Evolutionary conservation across 1,139 yeast genomes (phyloP), one percentile per base, ranked within the genome.

Genomic region (Candida sojae): DNA sequence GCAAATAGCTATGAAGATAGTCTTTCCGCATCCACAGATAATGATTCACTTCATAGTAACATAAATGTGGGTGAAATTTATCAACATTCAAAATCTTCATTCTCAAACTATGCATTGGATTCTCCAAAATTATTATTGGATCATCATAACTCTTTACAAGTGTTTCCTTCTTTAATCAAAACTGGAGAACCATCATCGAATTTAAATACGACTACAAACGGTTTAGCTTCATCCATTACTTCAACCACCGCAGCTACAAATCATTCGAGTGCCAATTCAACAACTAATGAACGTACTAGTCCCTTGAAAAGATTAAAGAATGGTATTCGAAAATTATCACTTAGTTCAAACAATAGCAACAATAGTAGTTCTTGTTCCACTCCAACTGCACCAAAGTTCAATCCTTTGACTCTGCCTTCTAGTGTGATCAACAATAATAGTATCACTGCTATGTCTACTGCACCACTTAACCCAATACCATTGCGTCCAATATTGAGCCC

Each of bases 271-370:
- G 9, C 45, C 2, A 32, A 47, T 30, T 55, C 57, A 35, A 42
- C 57, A 33, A 55, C 52, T 37, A 43, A 39, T 25, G 53, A 51
- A 40, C 48, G 47, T 25, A 43, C 51, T 1, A 45, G 49, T 39
- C 57, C 57, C 1, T 51, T 54, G 39, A 53, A 52, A 31, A 57
- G 71, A 42, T 59, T 75, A 43, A 73, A 70, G 48, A 71, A 70
- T 33, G 73, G 74, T 2, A 67, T 70, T 31, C 56, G 73, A 44
- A 68, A 68, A 56, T 57, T 70, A 41, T 66, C 71, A 17, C 56
- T 69, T 51, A 59, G 32, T 49, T 58, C 48, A 7, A 42, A 39
- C 36, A 45, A 44, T 21, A 47, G 38, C 36, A 44, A 30, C n/a
- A 43, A 35, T 21, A 46, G 47, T 33, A 47, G 38, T 35, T 34